Percentiles rank a stretch among this genome's conserved stretches.
phyloP scores from a whole-genome alignment of 257 asterid species.

The Nicotiana undulata region DNA sequence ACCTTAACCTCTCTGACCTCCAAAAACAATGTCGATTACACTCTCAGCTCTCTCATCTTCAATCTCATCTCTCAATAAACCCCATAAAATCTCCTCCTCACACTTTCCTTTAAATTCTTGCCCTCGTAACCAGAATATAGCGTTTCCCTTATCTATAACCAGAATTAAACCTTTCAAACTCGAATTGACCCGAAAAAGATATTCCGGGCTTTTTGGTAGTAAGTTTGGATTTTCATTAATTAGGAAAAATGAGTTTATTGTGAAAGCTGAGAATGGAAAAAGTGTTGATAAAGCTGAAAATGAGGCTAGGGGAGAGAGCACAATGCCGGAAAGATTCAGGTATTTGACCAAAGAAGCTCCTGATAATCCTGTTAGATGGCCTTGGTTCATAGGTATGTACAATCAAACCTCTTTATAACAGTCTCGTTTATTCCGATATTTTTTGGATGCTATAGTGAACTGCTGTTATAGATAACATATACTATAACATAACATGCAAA shows the following conservation, averaged over 20 bases:
- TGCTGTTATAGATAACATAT: no score
- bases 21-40: constrained; percentile 33
- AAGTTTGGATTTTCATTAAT: constrained; percentile 14
- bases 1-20: not conserved
- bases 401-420: no score
- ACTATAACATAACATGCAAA: no score
- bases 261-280: constrained; percentile 30
- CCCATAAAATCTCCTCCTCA: constrained; percentile 14
- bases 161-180: constrained; percentile 1
- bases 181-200: constrained; percentile 2
- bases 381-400: constrained; percentile 49
- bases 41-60: constrained; percentile 33
- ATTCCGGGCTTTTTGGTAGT: constrained; percentile 22
- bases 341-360: constrained; percentile 69
- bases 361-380: constrained; percentile 75
- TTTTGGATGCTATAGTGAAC: no score
- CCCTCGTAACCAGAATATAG: constrained; percentile 14
- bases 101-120: constrained; percentile 9
- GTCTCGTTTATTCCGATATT: no score
- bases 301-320: constrained; percentile 59
- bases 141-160: not conserved
- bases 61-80: constrained; percentile 22
- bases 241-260: constrained; percentile 22
- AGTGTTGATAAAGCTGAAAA: constrained; percentile 29
- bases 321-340: constrained; percentile 85